Evolutionary conservation across 345 rosid species (phyloP).

Genomic region (Acer saccharum): DNA sequence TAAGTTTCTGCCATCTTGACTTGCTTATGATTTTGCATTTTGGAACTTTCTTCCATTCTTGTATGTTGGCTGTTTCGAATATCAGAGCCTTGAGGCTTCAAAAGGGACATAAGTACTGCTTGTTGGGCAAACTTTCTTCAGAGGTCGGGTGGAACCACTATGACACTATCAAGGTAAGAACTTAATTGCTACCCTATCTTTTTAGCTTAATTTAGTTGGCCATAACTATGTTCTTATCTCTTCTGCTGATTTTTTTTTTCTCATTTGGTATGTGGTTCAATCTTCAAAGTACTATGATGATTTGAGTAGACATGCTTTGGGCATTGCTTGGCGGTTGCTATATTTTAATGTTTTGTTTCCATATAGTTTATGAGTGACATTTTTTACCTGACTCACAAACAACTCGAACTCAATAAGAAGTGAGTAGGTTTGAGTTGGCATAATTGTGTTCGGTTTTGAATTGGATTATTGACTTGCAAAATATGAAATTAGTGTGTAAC

Average conservation of each 20-base stretch:
- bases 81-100: slow-evolving; percentile 88
- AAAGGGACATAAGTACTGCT: slow-evolving; percentile 79
- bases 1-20: slow-evolving; percentile 9
- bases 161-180: slow-evolving; percentile 72
- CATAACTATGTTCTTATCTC: background rate
- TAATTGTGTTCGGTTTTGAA: too few relatives aligned
- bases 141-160: slow-evolving; percentile 91
- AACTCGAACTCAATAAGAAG: too few relatives aligned
- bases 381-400: too few relatives aligned
- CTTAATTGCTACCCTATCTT: background rate
- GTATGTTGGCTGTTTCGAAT: background rate
- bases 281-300: background rate
- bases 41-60: background rate
- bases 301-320: background rate
- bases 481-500: too few relatives aligned
- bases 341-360: too few relatives aligned
- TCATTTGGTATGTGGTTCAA: background rate
- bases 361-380: too few relatives aligned
- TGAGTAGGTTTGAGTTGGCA: too few relatives aligned
- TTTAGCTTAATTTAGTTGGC: background rate
- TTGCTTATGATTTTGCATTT: background rate
- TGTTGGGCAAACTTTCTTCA: slow-evolving; percentile 71
- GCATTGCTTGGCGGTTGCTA: too few relatives aligned
- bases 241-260: background rate
- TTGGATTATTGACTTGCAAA: too few relatives aligned